Conservation (phyloP, 2,329 filamentous ascomycete species). For the Colletotrichum sublineola region DNA sequence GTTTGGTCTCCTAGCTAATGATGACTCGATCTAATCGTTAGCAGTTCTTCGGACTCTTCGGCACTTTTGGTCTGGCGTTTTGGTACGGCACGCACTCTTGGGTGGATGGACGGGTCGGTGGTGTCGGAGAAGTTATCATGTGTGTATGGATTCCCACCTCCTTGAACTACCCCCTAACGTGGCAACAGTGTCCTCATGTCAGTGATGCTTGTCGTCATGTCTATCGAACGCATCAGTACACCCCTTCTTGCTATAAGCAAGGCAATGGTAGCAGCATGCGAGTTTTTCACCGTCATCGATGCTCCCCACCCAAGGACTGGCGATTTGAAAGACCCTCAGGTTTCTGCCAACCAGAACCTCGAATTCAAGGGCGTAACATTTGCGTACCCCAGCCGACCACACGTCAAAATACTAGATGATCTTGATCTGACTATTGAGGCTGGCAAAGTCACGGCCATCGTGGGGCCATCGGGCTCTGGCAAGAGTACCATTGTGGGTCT, state of each 20-base stretch:
- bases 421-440: slow-evolving; percentile 70
- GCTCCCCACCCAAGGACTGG: slow-evolving; percentile 57
- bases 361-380: slow-evolving; percentile 76
- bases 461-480: slow-evolving; percentile 79
- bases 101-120: slow-evolving; percentile 60
- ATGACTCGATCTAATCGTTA: slow-evolving; percentile 36
- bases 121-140: slow-evolving; percentile 68
- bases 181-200: slow-evolving; percentile 63
- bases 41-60: slow-evolving; percentile 66
- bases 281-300: slow-evolving; percentile 69
- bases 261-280: slow-evolving; percentile 68
- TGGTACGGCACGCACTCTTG: slow-evolving; percentile 72
- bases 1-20: slow-evolving; percentile 33
- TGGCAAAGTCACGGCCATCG: slow-evolving; percentile 79
- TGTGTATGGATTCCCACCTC: slow-evolving; percentile 50
- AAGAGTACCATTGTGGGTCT: slow-evolving; percentile 82
- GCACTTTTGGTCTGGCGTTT: slow-evolving; percentile 69
- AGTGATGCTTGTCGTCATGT: slow-evolving; percentile 70
- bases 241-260: slow-evolving; percentile 71
- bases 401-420: slow-evolving; percentile 73
- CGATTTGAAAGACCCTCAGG: slow-evolving; percentile 53
- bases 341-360: slow-evolving; percentile 56
- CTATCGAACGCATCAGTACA: slow-evolving; percentile 68
- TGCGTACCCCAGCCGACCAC: slow-evolving; percentile 76
- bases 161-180: slow-evolving; percentile 28